Evolutionary conservation across 805 yeast species (phyloP), one percentile per base, ranked within the genome.

Genomic region (Nakazawaea ernobii): DNA sequence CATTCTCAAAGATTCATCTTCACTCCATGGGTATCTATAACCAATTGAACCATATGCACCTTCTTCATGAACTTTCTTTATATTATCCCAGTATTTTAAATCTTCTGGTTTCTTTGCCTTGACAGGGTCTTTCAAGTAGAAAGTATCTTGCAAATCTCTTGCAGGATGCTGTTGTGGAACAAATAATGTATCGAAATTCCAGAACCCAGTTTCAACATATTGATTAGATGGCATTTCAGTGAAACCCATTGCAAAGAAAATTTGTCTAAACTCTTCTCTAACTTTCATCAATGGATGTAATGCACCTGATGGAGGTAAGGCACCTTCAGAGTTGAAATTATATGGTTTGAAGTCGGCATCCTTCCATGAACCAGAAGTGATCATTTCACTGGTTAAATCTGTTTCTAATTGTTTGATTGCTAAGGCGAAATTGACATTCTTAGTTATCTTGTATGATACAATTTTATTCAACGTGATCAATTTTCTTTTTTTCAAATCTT

Each of bases 131-230:
- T 91, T 92, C 69, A 94, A 76, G 71, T 94, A 94, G 74, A 94
- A 94, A 50, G 99, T 94, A 71, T 94, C 99, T 70, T 94, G 99
- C 66, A 94, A 77, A 66, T 94, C 99, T 74, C 99, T 84, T 43
- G 99, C 99, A 14, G 99, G 99, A 72, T 94, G 99, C 73, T 94
- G 98, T 73, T 94, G 99, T 48, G 99, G 99, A 47, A 94, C 99
- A 60, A 73, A 94, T 60, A 94, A 77, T 3, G 99, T 81, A 67
- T 94, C 99, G 63, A 94, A 94, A 70, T 94, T 94, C 99, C 99
- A 94, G 82, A 94, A 94, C 4, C 98, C 98, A 14, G 94, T 80
- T 65, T 94, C 99, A 45, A 94, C 99, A 65, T 91, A 94, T 68
- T 92, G 97, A 68, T 92, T 92, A 26, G 99, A 85, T 51, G 99